Evolutionary conservation across 257 asterid species (phyloP).

Genomic region (Gentiana dahurica): DNA sequence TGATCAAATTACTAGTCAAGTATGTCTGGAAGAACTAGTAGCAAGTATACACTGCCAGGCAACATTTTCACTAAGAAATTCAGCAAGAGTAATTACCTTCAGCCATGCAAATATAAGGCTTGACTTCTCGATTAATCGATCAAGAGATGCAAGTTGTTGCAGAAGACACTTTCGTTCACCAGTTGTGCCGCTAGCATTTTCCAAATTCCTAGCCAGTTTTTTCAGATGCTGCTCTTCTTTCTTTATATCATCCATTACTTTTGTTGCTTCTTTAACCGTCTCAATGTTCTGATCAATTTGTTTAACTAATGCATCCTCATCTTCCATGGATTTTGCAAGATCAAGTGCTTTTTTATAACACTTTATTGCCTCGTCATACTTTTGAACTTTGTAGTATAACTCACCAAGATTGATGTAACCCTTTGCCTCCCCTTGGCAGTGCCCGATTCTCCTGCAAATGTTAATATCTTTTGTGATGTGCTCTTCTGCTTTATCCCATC

Average conservation of each 20-base stretch:
- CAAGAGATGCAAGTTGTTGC: constrained; percentile 59
- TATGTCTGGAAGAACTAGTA: neutral
- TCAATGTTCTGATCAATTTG: constrained; percentile 54
- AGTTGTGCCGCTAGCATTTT: constrained; percentile 54
- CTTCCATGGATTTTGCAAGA: constrained; percentile 84
- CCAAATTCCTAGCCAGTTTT: constrained; percentile 57
- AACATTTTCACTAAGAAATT: neutral
- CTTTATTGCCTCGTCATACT: constrained; percentile 55
- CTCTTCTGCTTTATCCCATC: constrained; percentile 56
- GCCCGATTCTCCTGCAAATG: constrained; percentile 66
- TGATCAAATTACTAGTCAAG: neutral
- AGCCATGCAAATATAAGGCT: constrained; percentile 58
- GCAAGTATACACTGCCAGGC: neutral
- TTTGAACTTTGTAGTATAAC: constrained; percentile 61
- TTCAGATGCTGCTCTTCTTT: constrained; percentile 70
- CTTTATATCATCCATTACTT: constrained; percentile 54
- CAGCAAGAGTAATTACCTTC: constrained; percentile 29
- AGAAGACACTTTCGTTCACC: constrained; percentile 57
- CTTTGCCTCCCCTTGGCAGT: constrained; percentile 91
- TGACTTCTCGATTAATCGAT: constrained; percentile 68
- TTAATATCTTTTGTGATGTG: constrained; percentile 64
- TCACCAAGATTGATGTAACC: constrained; percentile 87
- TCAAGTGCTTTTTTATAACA: constrained; percentile 67
- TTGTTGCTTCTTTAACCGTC: constrained; percentile 49
- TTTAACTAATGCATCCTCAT: constrained; percentile 54